Conservation (phyloP, 352 stramenopile genomes). For the Globisporangium mamillatum region DNA sequence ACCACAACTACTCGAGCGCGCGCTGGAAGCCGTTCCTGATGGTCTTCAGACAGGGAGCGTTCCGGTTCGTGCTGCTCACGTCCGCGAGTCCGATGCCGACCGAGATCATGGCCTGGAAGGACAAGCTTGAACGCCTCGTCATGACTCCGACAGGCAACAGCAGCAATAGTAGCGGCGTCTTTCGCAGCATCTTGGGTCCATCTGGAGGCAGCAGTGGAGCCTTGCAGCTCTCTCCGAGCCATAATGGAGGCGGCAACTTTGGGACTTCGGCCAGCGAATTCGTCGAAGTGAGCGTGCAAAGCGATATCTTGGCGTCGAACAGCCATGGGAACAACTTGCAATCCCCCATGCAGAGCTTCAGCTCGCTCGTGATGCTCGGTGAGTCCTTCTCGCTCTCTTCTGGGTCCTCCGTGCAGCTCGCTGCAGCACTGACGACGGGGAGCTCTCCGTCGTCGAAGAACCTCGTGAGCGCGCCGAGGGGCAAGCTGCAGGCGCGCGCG, state of each 20-base stretch:
- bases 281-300: slow-evolving; percentile 35
- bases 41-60: slow-evolving; percentile 46
- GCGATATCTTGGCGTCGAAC: slow-evolving; percentile 20
- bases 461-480: background rate
- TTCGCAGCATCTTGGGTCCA: slow-evolving; percentile 14
- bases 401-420: background rate
- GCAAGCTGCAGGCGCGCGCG: slow-evolving; percentile 30
- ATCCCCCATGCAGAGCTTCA: slow-evolving; percentile 2
- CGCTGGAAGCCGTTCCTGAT: slow-evolving; percentile 51
- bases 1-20: slow-evolving; percentile 27
- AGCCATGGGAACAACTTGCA: slow-evolving; percentile 12
- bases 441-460: background rate
- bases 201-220: background rate
- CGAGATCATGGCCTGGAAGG: slow-evolving; percentile 50
- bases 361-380: background rate
- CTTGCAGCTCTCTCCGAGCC: background rate
- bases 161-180: background rate
- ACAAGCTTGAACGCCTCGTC: slow-evolving; percentile 47
- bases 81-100: slow-evolving; percentile 35
- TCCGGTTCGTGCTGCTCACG: slow-evolving; percentile 54
- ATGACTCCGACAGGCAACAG: slow-evolving; percentile 1
- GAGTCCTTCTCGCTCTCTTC: slow-evolving; percentile 3
- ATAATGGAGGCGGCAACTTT: background rate
- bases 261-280: slow-evolving; percentile 24
- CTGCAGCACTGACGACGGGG: background rate